Percentiles rank a stretch among this genome's conserved stretches.
phyloP scores from a whole-genome alignment of 345 rosid genomes.

The Ceriops tagal region DNA sequence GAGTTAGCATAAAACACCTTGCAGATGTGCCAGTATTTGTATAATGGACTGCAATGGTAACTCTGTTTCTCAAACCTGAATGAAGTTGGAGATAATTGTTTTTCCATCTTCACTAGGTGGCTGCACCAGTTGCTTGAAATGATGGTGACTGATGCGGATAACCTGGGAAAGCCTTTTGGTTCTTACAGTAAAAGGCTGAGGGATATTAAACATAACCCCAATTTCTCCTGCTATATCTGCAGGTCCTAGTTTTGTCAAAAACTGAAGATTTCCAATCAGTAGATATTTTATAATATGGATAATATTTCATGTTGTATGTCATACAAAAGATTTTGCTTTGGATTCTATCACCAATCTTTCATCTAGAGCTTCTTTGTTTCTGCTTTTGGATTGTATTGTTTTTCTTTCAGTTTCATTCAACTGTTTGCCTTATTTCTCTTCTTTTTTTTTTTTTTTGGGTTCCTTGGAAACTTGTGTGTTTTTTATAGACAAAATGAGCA shows the following conservation, averaged over 20 bases:
- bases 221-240: slow-evolving; percentile 85
- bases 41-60: not conserved
- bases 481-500: too few relatives aligned
- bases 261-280: slow-evolving; percentile 30
- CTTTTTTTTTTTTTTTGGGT: too few relatives aligned
- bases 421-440: too few relatives aligned
- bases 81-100: slow-evolving; percentile 56
- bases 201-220: slow-evolving; percentile 85
- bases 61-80: slow-evolving; percentile 37
- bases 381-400: too few relatives aligned
- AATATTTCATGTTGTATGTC: too few relatives aligned
- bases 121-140: slow-evolving; percentile 73
- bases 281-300: not conserved
- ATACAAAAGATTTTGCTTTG: too few relatives aligned
- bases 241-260: slow-evolving; percentile 60
- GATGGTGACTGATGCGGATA: slow-evolving; percentile 71
- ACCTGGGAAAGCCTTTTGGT: slow-evolving; percentile 87
- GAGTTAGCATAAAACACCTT: not conserved
- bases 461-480: too few relatives aligned
- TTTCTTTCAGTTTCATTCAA: too few relatives aligned
- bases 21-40: not conserved
- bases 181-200: slow-evolving; percentile 75
- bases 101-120: slow-evolving; percentile 61
- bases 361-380: too few relatives aligned
- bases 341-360: too few relatives aligned